Evolutionary conservation across 129 eudicot species (phyloP), one percentile per base, ranked within the genome.

Genomic region (Mikania micrantha): DNA sequence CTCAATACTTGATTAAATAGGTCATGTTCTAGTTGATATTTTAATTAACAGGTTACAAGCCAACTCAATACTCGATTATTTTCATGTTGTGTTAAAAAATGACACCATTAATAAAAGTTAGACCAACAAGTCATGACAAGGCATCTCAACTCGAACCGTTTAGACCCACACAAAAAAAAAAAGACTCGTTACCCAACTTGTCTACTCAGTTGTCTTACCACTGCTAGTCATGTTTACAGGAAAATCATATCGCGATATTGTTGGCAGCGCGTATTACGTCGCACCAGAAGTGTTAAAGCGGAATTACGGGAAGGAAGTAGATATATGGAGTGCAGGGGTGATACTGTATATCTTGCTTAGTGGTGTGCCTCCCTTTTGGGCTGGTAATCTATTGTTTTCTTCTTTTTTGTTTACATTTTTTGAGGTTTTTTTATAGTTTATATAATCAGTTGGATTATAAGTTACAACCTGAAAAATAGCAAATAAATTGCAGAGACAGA

Each of bases 291-390:
- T 90, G 19, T 77, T 90, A 60, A 77, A 78, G 31, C 83, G 90
- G 15, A 80, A 64, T 56, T 90, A 90, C 53, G 95, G 97, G 27
- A 90, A 90, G 69, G 97, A 90, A 80, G 80, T 79, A 12, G 97
- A 90, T 71, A 69, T 90, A 36, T 90, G 95, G 95, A 90, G 97
- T 60, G 95, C 95, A 56, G 97, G 97, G 53, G 95, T 90, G 60
- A 90, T 90, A 39, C 70, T 90, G 44, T 90, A 87, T 74, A 90
- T 90, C 74, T 79, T 90, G 74, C 95, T 90, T 45, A 87, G 90
- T 75, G 97, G 97, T 20, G 97, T 87, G 21, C 97, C 97, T 42
- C 95, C 97, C 54, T 91, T 91, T 60, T 91, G 97, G 97, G 97
- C 90, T 28, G 95, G 97, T 91, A 79, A 82, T 57, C 2, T 48